phyloP scores from a whole-genome alignment of 2,329 filamentous ascomycete species.

The Diplodia seriata region DNA sequence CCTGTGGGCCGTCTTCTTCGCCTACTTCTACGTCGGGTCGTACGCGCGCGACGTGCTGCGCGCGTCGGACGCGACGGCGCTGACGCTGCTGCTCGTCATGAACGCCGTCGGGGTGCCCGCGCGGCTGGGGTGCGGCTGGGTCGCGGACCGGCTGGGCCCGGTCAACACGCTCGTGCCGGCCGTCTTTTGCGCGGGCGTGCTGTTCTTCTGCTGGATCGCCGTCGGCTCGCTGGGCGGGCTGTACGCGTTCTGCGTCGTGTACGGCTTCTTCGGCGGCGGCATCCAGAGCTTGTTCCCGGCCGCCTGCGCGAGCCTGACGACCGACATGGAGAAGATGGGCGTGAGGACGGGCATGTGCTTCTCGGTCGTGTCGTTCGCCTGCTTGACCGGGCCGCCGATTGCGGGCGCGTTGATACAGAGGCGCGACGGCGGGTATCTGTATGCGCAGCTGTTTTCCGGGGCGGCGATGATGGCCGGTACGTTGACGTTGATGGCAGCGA shows the following conservation, averaged over 20 bases:
- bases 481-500: slow-evolving; percentile 22
- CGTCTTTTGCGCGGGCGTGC: slow-evolving; percentile 49
- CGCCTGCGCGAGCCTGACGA: slow-evolving; percentile 52
- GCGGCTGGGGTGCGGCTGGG: slow-evolving; percentile 55
- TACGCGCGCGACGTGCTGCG: slow-evolving; percentile 41
- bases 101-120: slow-evolving; percentile 60
- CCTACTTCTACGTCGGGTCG: slow-evolving; percentile 59
- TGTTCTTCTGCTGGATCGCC: slow-evolving; percentile 55
- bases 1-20: slow-evolving; percentile 61
- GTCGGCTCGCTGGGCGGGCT: slow-evolving; percentile 48
- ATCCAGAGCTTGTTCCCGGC: slow-evolving; percentile 55
- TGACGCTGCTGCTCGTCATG: slow-evolving; percentile 59
- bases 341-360: slow-evolving; percentile 53
- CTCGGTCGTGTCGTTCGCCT: slow-evolving; percentile 48
- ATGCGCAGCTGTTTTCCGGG: slow-evolving; percentile 50
- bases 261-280: slow-evolving; percentile 57
- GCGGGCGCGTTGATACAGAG: slow-evolving; percentile 48
- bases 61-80: slow-evolving; percentile 53
- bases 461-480: slow-evolving; percentile 23
- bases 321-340: slow-evolving; percentile 51
- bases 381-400: slow-evolving; percentile 49
- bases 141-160: slow-evolving; percentile 52
- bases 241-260: slow-evolving; percentile 54
- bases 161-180: slow-evolving; percentile 52
- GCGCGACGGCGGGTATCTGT: slow-evolving; percentile 46